These are phyloP conservation scores for Geotrichum europaeum DNA, from an alignment of 1,139 yeast genomes.

Conservation along the genomic window DNA sequence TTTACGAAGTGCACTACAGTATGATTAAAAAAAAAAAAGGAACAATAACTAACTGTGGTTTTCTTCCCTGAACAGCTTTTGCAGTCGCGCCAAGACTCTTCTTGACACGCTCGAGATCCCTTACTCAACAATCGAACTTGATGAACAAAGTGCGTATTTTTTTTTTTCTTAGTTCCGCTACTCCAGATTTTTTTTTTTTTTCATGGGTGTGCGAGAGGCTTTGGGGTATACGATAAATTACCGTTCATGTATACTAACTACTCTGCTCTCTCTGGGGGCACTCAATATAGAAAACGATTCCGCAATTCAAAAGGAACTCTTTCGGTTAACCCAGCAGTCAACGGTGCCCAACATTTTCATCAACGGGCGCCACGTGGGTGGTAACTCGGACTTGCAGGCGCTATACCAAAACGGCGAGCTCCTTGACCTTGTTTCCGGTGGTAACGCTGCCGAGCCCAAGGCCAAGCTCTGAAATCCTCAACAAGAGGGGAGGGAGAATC, in stretches of 20 bases:
- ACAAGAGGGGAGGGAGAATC: neutral
- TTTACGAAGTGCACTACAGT: neutral
- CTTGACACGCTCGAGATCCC: conserved; percentile 5
- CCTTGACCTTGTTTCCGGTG: conserved; percentile 13
- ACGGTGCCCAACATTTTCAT: conserved; percentile 93
- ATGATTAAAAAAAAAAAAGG: neutral
- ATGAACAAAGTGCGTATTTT: conserved; percentile 8
- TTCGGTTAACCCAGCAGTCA: conserved; percentile 74
- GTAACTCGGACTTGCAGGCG: conserved; percentile 61
- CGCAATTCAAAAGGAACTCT: conserved; percentile 74
- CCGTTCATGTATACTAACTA: neutral
- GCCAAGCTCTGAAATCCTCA: neutral
- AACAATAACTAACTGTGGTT: neutral
- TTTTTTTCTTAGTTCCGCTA: neutral
- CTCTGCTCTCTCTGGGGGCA: neutral
- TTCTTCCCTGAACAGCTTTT: conserved; percentile 5
- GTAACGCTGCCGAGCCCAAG: neutral
- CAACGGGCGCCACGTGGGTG: conserved; percentile 82
- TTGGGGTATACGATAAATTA: neutral
- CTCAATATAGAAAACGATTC: conserved; percentile 42
- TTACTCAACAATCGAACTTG: conserved; percentile 15
- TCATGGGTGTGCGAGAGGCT: neutral
- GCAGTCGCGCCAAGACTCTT: conserved; percentile 14
- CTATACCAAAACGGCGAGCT: conserved; percentile 42
- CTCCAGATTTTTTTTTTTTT: neutral